Evolutionary conservation across 208 protist genomes (phyloP).

Genomic region (Acanthamoeba castellanii): DNA sequence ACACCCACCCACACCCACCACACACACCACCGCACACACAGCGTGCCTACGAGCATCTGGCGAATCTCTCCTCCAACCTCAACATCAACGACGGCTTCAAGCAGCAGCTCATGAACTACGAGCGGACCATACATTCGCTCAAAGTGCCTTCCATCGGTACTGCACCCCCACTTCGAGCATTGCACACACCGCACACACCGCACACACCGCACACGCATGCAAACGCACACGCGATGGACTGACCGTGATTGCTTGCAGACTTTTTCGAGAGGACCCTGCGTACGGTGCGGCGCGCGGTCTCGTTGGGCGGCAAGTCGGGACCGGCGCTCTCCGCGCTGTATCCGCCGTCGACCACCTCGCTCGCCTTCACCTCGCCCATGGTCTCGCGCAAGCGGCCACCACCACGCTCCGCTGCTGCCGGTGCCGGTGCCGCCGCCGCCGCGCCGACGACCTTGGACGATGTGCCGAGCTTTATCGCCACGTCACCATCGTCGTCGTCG

Average conservation of each 20-base stretch:
- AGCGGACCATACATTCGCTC: conserved; percentile 4
- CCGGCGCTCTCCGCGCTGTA: not conserved
- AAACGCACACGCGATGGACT: not conserved
- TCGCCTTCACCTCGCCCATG: conserved; percentile 3
- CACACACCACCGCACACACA: not conserved
- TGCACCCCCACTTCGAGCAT: not conserved
- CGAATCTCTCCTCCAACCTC: conserved; percentile 29
- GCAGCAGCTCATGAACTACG: conserved; percentile 50
- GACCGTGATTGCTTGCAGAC: not conserved
- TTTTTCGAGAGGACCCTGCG: conserved; percentile 6
- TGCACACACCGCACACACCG: no score
- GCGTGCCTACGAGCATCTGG: conserved; percentile 52
- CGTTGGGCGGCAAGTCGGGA: not conserved
- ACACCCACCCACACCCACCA: not conserved
- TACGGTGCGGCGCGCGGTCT: not conserved
- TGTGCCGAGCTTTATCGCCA: not conserved
- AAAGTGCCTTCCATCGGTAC: not conserved
- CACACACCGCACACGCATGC: no score
- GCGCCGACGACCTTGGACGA: no score
- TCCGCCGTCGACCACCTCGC: not conserved
- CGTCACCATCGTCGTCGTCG: not conserved
- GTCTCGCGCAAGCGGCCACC: not conserved
- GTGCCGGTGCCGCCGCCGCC: not conserved
- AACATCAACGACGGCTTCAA: conserved; percentile 72
- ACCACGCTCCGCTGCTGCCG: not conserved